Base-by-base conservation (phyloP, 2,329 filamentous ascomycete genomes). In the Botrytis pseudocinerea region DNA sequence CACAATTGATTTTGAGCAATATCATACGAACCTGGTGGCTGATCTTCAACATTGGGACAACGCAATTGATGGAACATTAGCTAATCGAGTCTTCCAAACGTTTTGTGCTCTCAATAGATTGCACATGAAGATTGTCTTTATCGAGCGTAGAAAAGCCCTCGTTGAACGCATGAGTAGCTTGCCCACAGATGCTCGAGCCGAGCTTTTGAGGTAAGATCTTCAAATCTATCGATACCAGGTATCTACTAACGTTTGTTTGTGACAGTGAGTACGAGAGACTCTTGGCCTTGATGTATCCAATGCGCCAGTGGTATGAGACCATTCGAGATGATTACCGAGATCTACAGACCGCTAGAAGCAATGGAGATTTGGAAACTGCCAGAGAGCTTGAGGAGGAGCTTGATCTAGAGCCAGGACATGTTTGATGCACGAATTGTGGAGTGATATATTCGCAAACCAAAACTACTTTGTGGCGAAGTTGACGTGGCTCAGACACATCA, bases 401-500 rank as follows among this genome's bases (percentile, higher is more conserved):
- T 54, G 25, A 28, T 14, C 12, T 54, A 3, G 61, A 44, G 40
- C 61, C 38, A 1, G 61, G 54, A 54, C 12, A 54, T 54, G 12
- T 14, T 54, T 54, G 48, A 54, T 54, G n/a, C 0, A 5, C 25
- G 48, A 54, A 25, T 2, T 1, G 10, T 25, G 10, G 10, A 51
- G 46, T 4, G 22, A 38, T 51, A 51, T 0, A 14, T 22, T n/a
- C 22, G 22, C 4, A 51, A 10, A 51, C 0, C 4, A 25, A 48
- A 4, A 25, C 5, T 1, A 48, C 22, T 6, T 48, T 22, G 22
- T 25, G 46, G 12, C 10, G 46, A 12, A 0, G 9, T 5, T 5
- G 4, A 2, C 22, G 22, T 4, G 22, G 2, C 4, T 5, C 10
- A 48, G 22, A 25, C 9, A 25, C 0, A 48, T 12, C 9, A 4